These are phyloP conservation scores for Talaromyces marneffei DNA, from an alignment of 2,329 filamentous ascomycete species.

Conservation along the genomic window DNA sequence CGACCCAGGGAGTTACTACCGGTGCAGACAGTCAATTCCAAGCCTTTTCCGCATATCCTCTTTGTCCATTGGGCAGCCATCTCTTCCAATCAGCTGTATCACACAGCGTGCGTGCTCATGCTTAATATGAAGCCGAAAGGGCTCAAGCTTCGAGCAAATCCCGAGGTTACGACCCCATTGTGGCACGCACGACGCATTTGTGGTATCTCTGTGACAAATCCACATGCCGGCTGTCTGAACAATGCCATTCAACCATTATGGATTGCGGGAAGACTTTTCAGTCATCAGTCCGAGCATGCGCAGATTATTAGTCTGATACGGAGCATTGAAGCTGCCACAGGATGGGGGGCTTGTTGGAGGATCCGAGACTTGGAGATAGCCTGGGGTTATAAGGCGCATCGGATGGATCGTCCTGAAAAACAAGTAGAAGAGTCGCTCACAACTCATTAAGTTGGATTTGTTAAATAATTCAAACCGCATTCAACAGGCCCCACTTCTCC, in stretches of 20 bases:
- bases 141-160: slow-evolving; percentile 18
- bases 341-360: slow-evolving; percentile 52
- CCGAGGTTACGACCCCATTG: slow-evolving; percentile 35
- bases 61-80: slow-evolving; percentile 52
- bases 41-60: slow-evolving; percentile 49
- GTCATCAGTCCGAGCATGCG: slow-evolving; percentile 43
- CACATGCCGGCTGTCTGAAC: slow-evolving; percentile 51
- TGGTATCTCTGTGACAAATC: slow-evolving; percentile 52
- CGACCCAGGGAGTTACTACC: slow-evolving; percentile 46
- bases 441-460: neutral
- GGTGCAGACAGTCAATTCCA: slow-evolving; percentile 39
- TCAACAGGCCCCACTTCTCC: slow-evolving; percentile 18
- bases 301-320: slow-evolving; percentile 36
- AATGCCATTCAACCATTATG: slow-evolving; percentile 56
- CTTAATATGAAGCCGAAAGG: slow-evolving; percentile 42
- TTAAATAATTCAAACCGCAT: neutral
- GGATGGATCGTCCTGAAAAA: neutral
- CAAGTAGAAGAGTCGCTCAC: neutral
- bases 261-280: slow-evolving; percentile 51
- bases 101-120: slow-evolving; percentile 51
- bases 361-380: slow-evolving; percentile 46
- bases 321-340: slow-evolving; percentile 48
- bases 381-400: slow-evolving; percentile 23
- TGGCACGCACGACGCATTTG: slow-evolving; percentile 55
- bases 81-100: slow-evolving; percentile 53